Percentiles rank a stretch among this genome's conserved stretches.
These are phyloP conservation scores for Ceratopteris richardii DNA, from an alignment of 75 land plant species.

Conservation along the genomic window DNA sequence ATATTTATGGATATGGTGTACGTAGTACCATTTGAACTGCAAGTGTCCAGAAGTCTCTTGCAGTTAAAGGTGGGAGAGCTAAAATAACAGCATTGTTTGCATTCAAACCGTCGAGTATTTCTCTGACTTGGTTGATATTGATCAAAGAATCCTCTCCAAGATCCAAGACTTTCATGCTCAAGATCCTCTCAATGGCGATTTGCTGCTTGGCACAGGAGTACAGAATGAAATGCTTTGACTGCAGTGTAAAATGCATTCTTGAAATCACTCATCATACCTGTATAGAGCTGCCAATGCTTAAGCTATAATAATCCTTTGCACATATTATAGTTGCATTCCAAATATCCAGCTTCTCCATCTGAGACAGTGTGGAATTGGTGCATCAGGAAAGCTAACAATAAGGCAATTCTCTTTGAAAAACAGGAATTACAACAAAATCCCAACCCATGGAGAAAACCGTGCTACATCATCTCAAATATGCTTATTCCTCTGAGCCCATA, in stretches of 20 bases:
- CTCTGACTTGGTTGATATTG: constrained; percentile 9
- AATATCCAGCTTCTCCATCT: constrained; percentile 22
- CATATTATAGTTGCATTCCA: constrained; percentile 11
- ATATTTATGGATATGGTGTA: too few species aligned
- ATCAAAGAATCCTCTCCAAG: constrained; percentile 13
- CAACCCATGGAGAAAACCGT: not conserved
- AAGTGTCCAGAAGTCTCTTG: constrained; percentile 20
- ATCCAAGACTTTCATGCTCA: constrained; percentile 11
- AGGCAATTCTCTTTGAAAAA: not conserved
- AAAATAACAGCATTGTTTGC: constrained; percentile 16
- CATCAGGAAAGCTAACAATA: not conserved
- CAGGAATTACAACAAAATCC: not conserved
- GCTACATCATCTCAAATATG: too few species aligned
- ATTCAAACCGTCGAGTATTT: constrained; percentile 10
- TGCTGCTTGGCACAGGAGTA: not conserved
- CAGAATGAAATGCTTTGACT: too few species aligned
- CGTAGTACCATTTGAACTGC: constrained; percentile 13
- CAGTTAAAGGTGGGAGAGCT: constrained; percentile 20
- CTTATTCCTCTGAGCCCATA: too few species aligned
- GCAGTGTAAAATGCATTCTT: too few species aligned
- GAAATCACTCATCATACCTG: too few species aligned
- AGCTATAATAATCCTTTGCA: constrained; percentile 22
- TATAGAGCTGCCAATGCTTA: constrained; percentile 10
- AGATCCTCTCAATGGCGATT: not conserved
- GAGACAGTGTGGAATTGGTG: not conserved